phyloP scores from a whole-genome alignment of 768 basidiomycete genomes.

The Collybia mongolica region DNA sequence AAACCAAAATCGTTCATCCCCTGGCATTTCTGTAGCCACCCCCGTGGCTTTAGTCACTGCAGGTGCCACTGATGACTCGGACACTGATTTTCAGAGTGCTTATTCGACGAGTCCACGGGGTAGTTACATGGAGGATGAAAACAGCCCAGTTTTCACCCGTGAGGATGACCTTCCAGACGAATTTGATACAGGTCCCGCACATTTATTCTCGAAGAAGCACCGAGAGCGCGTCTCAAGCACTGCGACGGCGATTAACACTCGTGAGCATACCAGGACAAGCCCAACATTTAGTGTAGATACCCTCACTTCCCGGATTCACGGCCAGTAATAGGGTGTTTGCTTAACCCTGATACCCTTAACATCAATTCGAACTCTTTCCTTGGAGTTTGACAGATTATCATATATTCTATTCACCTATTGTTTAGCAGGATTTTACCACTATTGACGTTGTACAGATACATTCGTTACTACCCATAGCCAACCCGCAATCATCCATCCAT shows the following conservation, averaged over 20 bases:
- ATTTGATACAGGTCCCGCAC: constrained; percentile 20
- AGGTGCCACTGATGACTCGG: constrained; percentile 67
- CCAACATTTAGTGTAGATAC: constrained; percentile 41
- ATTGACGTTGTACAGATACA: constrained; percentile 5
- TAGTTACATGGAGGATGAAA: constrained; percentile 48
- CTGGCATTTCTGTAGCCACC: constrained; percentile 12
- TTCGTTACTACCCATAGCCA: constrained; percentile 3
- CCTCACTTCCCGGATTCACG: constrained; percentile 16
- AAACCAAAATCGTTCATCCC: too few species aligned
- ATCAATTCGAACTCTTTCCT: not conserved
- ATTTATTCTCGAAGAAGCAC: constrained; percentile 31
- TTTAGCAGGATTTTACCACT: too few species aligned
- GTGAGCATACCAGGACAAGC: constrained; percentile 27
- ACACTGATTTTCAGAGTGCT: constrained; percentile 86
- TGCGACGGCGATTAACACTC: constrained; percentile 35
- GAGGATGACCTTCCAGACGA: constrained; percentile 22
- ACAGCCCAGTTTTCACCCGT: constrained; percentile 13
- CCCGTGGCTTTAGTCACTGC: constrained; percentile 20
- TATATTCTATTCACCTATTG: not conserved
- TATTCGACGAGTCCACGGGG: constrained; percentile 74
- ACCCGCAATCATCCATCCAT: constrained; percentile 49
- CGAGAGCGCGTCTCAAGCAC: constrained; percentile 63
- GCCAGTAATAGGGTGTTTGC: not conserved
- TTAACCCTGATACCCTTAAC: not conserved
- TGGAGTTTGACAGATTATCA: constrained; percentile 1